These are phyloP conservation scores for Podospora tetraspora DNA, from an alignment of 495 filamentous ascomycete genomes.

Conservation along the genomic window DNA sequence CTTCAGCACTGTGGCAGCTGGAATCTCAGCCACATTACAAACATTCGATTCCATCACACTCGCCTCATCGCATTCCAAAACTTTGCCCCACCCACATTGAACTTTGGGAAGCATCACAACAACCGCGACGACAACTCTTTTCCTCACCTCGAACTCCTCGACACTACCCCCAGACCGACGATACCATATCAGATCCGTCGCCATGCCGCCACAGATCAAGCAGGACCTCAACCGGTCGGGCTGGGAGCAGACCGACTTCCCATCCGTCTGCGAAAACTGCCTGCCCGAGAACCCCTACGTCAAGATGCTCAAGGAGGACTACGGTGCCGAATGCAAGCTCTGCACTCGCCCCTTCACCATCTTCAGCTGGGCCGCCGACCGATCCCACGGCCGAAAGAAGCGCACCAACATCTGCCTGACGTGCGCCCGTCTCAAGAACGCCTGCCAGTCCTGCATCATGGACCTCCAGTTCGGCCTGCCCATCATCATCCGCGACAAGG, in stretches of 20 bases:
- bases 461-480: slow-evolving; percentile 93
- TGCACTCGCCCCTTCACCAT: slow-evolving; percentile 96
- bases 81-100: neutral
- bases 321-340: slow-evolving; percentile 75
- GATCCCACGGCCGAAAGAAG: slow-evolving; percentile 78
- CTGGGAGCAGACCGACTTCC: slow-evolving; percentile 87
- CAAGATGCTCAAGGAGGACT: slow-evolving; percentile 96
- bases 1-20: neutral
- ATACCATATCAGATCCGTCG: neutral
- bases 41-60: neutral
- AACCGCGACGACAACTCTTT: neutral
- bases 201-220: slow-evolving; percentile 68
- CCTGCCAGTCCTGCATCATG: slow-evolving; percentile 98
- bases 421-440: slow-evolving; percentile 91
- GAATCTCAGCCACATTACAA: neutral
- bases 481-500: slow-evolving; percentile 91
- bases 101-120: neutral
- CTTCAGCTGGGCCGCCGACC: slow-evolving; percentile 87
- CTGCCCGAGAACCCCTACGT: slow-evolving; percentile 96
- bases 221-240: slow-evolving; percentile 95
- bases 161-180: neutral
- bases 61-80: neutral
- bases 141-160: neutral
- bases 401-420: slow-evolving; percentile 91
- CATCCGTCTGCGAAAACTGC: slow-evolving; percentile 65